Evolutionary conservation across 306 rosid species (phyloP).

Genomic region (Cicer bijugum): DNA sequence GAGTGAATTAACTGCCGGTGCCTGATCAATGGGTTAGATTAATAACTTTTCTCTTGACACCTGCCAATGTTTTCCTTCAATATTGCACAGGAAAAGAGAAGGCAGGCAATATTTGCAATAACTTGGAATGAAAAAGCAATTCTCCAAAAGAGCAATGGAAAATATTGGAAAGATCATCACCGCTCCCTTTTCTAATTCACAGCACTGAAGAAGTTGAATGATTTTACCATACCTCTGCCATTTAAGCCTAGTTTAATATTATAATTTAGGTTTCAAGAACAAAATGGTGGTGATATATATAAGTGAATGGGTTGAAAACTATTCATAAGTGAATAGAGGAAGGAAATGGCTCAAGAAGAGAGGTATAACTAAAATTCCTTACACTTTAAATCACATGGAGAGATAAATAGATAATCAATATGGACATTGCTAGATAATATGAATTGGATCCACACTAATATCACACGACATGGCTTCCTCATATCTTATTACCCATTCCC

Average conservation of each 20-base stretch:
- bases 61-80: slow-evolving; percentile 11
- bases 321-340: background rate
- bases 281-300: slow-evolving; percentile 9
- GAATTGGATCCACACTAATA: background rate
- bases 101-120: slow-evolving; percentile 10
- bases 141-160: slow-evolving; percentile 8
- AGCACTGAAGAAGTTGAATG: slow-evolving; percentile 30
- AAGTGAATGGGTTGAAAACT: slow-evolving; percentile 10
- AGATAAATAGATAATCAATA: background rate
- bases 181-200: background rate
- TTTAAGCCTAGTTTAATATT: slow-evolving; percentile 14
- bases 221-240: background rate
- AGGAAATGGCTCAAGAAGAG: slow-evolving; percentile 8
- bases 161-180: background rate
- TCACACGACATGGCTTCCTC: background rate
- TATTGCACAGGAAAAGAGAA: slow-evolving; percentile 26
- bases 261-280: slow-evolving; percentile 17
- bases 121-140: slow-evolving; percentile 9
- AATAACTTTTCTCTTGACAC: slow-evolving; percentile 12
- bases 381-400: background rate
- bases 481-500: background rate
- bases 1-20: slow-evolving; percentile 18
- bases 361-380: slow-evolving; percentile 4
- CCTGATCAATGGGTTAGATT: slow-evolving; percentile 29
- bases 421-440: background rate